phyloP scores from a whole-genome alignment of 345 rosid species.

The Psidium friedrichsthalianum region DNA sequence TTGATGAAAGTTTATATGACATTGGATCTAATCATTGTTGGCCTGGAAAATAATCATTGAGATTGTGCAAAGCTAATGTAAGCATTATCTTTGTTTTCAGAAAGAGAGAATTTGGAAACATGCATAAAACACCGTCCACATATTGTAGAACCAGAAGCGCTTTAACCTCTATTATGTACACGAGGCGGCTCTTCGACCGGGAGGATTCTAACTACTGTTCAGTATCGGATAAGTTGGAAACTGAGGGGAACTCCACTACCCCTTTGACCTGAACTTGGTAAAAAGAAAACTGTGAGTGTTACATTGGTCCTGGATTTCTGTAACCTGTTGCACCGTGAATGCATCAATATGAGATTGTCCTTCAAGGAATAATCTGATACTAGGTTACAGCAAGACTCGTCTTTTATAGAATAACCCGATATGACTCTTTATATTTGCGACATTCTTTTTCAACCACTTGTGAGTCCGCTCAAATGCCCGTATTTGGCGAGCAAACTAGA shows the following conservation, averaged over 20 bases:
- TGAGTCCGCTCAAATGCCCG: background rate
- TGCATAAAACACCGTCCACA: background rate
- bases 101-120: background rate
- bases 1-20: background rate
- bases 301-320: background rate
- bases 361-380: background rate
- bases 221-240: background rate
- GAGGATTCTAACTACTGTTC: background rate
- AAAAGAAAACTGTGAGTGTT: background rate
- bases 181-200: background rate
- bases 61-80: background rate
- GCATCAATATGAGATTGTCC: background rate
- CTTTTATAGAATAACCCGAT: too few species aligned
- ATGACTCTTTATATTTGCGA: background rate
- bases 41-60: background rate
- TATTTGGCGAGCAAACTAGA: background rate
- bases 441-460: background rate
- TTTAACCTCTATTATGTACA: background rate
- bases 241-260: background rate
- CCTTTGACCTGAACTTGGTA: background rate
- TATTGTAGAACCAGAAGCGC: background rate
- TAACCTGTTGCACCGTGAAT: background rate
- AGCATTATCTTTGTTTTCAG: background rate
- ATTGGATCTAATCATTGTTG: background rate
- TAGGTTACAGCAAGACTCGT: background rate